Evolutionary conservation across 208 protist genomes (phyloP), one percentile per base, ranked within the genome.

Genomic region (Acanthamoeba polyphaga): DNA sequence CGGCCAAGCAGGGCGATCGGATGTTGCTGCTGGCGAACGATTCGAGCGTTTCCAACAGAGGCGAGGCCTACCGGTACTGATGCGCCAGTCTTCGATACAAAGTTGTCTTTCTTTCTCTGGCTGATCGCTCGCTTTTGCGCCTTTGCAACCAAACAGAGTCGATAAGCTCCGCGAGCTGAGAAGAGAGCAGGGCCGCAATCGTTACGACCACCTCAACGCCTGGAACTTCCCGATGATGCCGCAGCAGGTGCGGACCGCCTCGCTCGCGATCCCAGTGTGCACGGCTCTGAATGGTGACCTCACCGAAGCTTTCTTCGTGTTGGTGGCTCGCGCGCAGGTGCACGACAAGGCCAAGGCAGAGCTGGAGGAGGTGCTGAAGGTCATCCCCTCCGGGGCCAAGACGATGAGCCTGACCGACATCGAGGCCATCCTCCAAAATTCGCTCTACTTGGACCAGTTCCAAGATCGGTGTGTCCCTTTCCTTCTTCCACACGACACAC

Each of bases 361-460:
- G 46, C 46, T 94, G 49, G 32, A 53, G 24, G 74, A 22, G 53
- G 27, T 94, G 43, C 29, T 94, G 43, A 66, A 60, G 17, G 17
- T 43, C 4, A 85, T 70, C 8, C 64, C 32, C 24, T 27, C 38
- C 10, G 70, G 70, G 6, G 32, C 46, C 64, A 85, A 94, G 27
- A 53, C 22, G 53, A 72, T 94, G 9, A 62, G 13, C 34, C 8
- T 94, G 64, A 15, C 17, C 5, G 68, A 94, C 15, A 85, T 94
- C 19, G 91, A 85, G 17, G 38, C n/a, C 74, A 84, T 94, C 4
- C 91, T 94, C n/a, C 7, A 46, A n/a, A 49, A 87, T n/a, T 62
- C 91, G 46, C n/a, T 94, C 22, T 70, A 53, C 34, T 13, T 85
- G 27, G 91, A 94, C 29, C 91, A 85, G 7, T 94, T 94, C 72